Conservation (phyloP, 306 rosid genomes). For the Biancaea sappan region DNA sequence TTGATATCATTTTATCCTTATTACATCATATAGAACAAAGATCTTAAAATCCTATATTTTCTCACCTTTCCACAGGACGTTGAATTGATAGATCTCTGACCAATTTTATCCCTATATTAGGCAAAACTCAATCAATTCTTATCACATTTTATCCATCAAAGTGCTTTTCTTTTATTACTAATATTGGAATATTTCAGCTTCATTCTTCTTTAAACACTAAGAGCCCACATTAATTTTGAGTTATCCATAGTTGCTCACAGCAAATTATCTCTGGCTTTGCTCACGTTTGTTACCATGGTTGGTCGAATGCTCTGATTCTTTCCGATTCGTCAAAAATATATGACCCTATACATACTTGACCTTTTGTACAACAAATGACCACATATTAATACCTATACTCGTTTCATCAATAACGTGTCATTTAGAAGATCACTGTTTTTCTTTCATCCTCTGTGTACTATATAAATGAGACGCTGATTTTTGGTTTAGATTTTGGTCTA, state of each 20-base stretch:
- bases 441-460: background rate
- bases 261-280: background rate
- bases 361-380: background rate
- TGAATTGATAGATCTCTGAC: background rate
- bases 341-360: background rate
- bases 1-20: background rate
- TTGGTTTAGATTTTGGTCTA: background rate
- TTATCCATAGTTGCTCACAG: background rate
- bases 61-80: background rate
- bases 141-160: background rate
- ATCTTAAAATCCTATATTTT: background rate
- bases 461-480: background rate
- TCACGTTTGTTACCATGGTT: background rate
- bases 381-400: background rate
- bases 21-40: background rate
- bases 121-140: background rate
- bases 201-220: background rate
- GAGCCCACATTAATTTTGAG: conserved; percentile 1
- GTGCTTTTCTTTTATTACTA: background rate
- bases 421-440: background rate
- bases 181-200: background rate
- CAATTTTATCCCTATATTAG: conserved; percentile 11
- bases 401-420: background rate
- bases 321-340: background rate
- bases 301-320: background rate